phyloP scores from a whole-genome alignment of 1,284 basidiomycete genomes.

The Marasmius sp. region DNA sequence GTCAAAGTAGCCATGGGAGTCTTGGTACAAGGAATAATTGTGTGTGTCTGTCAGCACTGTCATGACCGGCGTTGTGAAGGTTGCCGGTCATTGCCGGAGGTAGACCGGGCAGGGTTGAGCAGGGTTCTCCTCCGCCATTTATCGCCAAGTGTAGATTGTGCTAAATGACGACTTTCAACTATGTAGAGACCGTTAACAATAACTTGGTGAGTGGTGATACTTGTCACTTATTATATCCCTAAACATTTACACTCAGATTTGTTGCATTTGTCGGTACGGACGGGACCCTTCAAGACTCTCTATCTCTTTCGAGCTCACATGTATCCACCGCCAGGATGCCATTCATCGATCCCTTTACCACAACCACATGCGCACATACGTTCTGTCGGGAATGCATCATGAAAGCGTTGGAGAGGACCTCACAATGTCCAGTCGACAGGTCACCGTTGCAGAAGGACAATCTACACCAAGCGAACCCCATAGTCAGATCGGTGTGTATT shows the following conservation, averaged over 20 bases:
- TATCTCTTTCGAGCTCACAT: not conserved
- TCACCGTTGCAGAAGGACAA: conserved; percentile 55
- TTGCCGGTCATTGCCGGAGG: not conserved
- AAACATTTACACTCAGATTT: not conserved
- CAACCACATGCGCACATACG: conserved; percentile 77
- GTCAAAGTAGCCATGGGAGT: conserved; percentile 3
- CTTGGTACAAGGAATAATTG: not conserved
- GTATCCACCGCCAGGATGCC: conserved; percentile 48
- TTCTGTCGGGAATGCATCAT: conserved; percentile 80
- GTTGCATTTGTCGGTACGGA: conserved; percentile 1
- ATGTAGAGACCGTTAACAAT: not conserved
- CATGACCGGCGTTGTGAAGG: not conserved
- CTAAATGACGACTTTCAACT: not conserved
- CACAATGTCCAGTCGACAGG: conserved; percentile 83
- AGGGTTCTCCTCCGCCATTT: not conserved
- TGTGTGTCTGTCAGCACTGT: not conserved
- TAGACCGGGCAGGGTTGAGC: not conserved
- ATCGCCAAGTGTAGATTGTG: not conserved
- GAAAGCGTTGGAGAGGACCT: conserved; percentile 59
- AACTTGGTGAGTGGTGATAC: not conserved
- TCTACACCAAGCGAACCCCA: conserved; percentile 61
- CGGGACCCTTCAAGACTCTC: not conserved
- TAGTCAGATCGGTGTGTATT: conserved; percentile 68
- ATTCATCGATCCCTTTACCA: conserved; percentile 73
- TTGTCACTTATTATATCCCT: not conserved